Evolutionary conservation across 140 eudicot genomes (phyloP).

Genomic region (Flaveria floridana): DNA sequence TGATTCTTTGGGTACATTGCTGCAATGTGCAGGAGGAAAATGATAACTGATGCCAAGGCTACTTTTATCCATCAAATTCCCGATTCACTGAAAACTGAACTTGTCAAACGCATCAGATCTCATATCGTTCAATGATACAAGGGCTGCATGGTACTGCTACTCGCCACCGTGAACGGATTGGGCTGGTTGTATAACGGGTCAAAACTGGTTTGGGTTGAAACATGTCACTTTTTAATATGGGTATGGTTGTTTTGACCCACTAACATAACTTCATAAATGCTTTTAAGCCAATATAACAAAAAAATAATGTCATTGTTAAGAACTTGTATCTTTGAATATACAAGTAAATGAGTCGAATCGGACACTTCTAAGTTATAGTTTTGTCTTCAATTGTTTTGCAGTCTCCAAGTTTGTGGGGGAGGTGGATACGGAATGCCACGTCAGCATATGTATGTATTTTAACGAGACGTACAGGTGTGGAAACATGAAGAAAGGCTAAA

Average conservation of each 20-base stretch:
- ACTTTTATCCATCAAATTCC: slow-evolving; percentile 56
- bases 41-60: slow-evolving; percentile 70
- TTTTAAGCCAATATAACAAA: neutral
- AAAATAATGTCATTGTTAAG: neutral
- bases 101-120: slow-evolving; percentile 55
- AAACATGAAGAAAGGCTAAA: slow-evolving; percentile 9
- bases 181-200: neutral
- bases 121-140: slow-evolving; percentile 39
- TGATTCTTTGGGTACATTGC: too few species aligned
- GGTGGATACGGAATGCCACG: slow-evolving; percentile 9
- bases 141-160: slow-evolving; percentile 37
- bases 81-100: slow-evolving; percentile 56
- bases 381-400: slow-evolving; percentile 20
- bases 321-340: neutral
- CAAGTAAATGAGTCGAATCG: neutral
- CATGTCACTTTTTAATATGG: neutral
- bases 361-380: neutral
- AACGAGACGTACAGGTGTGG: slow-evolving; percentile 30
- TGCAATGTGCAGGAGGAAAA: slow-evolving; percentile 52
- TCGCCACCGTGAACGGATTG: neutral
- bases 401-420: neutral
- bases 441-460: slow-evolving; percentile 30
- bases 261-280: neutral
- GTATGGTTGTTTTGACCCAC: neutral
- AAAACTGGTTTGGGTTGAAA: neutral